A percentile compares a stretch with the other conserved stretches of the same genome.
Evolutionary conservation across 768 basidiomycete genomes (phyloP).

Genomic region (Hortiboletus campestris): DNA sequence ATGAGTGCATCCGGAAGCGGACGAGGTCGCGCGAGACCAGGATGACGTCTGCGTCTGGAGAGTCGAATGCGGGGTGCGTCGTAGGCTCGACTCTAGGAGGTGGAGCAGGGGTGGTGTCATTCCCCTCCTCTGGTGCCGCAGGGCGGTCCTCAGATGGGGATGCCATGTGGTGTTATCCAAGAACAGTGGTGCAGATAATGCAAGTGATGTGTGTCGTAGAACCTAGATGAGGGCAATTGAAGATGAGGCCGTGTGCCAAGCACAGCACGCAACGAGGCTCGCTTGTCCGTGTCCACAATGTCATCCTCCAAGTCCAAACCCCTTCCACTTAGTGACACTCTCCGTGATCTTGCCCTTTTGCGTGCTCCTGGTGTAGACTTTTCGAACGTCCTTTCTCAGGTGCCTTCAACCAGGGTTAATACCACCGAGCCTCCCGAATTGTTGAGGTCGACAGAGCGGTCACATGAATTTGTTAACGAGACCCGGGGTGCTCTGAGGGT

Average conservation of each 20-base stretch:
- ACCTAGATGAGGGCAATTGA: not conserved
- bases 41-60: conserved; percentile 54
- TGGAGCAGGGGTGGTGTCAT: not conserved
- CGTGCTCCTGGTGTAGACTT: conserved; percentile 55
- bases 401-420: not conserved
- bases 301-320: conserved; percentile 38
- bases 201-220: not conserved
- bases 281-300: conserved; percentile 10
- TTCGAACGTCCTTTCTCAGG: conserved; percentile 26
- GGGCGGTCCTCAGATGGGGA: conserved; percentile 12
- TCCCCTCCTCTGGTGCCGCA: not conserved
- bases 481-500: conserved; percentile 56
- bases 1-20: conserved; percentile 57
- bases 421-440: conserved; percentile 11
- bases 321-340: conserved; percentile 53
- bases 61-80: conserved; percentile 51
- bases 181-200: not conserved
- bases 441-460: conserved; percentile 35
- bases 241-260: not conserved
- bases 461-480: conserved; percentile 58
- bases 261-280: not conserved
- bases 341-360: conserved; percentile 72
- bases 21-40: conserved; percentile 48
- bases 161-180: conserved; percentile 10
- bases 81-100: conserved; percentile 10